Conservation (phyloP, 1,284 basidiomycete species). For the Melampsora larici-populina region DNA sequence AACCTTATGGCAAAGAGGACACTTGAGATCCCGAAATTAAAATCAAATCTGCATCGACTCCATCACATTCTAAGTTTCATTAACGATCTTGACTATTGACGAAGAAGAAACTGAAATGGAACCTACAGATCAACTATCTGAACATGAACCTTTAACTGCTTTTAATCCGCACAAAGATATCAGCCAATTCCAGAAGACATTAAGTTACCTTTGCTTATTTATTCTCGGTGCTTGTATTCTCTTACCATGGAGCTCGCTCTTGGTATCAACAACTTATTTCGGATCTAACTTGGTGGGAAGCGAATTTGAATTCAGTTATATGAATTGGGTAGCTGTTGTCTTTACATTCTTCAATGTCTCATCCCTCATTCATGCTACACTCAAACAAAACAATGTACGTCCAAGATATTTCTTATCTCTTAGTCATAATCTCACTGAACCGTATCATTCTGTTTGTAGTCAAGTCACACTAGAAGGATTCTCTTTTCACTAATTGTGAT, state of each 20-base stretch:
- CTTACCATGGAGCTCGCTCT: conserved; percentile 22
- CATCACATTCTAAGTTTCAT: no score
- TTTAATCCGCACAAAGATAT: no score
- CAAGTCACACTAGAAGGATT: conserved; percentile 1
- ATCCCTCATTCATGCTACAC: conserved; percentile 17
- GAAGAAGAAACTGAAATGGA: no score
- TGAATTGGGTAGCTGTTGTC: conserved; percentile 33
- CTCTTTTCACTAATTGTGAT: conserved; percentile 12
- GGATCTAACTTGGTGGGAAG: conserved; percentile 15
- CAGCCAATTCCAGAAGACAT: conserved; percentile 8
- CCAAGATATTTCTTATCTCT: not conserved
- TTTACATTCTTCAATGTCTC: conserved; percentile 33
- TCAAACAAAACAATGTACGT: conserved; percentile 6
- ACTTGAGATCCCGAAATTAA: no score
- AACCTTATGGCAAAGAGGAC: no score
- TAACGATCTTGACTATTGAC: no score
- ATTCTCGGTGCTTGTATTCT: conserved; percentile 24
- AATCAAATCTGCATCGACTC: no score
- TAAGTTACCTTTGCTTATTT: conserved; percentile 23
- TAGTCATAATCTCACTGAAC: not conserved
- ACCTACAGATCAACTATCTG: no score
- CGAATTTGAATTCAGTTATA: conserved; percentile 28
- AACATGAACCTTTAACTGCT: no score
- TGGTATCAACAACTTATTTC: conserved; percentile 29
- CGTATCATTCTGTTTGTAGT: not conserved